These are phyloP conservation scores for Gymnopilus dilepis DNA, from an alignment of 768 basidiomycete genomes.

Conservation along the genomic window DNA sequence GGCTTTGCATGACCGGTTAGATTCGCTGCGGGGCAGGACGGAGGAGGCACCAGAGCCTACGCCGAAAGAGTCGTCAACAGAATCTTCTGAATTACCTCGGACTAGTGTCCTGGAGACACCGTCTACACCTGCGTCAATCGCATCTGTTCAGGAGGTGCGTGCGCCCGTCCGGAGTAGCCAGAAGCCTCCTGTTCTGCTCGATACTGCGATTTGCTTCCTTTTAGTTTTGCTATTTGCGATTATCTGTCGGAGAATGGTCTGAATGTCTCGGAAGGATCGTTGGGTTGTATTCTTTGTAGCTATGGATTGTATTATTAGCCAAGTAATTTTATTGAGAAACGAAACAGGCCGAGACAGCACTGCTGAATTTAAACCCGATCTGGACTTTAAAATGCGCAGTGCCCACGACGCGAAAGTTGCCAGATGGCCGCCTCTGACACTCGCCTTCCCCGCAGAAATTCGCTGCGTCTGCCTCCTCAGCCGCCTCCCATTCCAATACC, in stretches of 20 bases:
- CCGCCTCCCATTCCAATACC: constrained; percentile 55
- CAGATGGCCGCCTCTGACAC: constrained; percentile 10
- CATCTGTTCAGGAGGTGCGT: constrained; percentile 9
- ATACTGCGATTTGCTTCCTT: constrained; percentile 75
- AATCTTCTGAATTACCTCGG: constrained; percentile 2
- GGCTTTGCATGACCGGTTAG: constrained; percentile 17
- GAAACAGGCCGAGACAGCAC: constrained; percentile 20
- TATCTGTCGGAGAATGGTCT: constrained; percentile 63
- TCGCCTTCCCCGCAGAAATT: constrained; percentile 36
- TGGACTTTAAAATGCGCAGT: constrained; percentile 5
- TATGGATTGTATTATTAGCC: constrained; percentile 11
- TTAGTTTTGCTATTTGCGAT: constrained; percentile 72
- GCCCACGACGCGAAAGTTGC: background rate
- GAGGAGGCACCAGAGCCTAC: background rate
- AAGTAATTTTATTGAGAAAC: constrained; percentile 2
- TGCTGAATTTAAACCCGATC: constrained; percentile 4
- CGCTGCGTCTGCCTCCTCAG: constrained; percentile 41
- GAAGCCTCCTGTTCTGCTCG: constrained; percentile 68
- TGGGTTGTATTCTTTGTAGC: constrained; percentile 10
- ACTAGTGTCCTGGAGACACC: constrained; percentile 9
- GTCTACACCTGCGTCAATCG: constrained; percentile 4
- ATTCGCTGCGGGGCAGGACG: constrained; percentile 5
- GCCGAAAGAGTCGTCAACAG: background rate
- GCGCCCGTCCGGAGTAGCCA: constrained; percentile 22
- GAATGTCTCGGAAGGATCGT: constrained; percentile 21